A percentile compares a stretch with the other conserved stretches of the same genome.
Conservation (phyloP, 2,329 filamentous ascomycete species). For the Epichloe hybrida region DNA sequence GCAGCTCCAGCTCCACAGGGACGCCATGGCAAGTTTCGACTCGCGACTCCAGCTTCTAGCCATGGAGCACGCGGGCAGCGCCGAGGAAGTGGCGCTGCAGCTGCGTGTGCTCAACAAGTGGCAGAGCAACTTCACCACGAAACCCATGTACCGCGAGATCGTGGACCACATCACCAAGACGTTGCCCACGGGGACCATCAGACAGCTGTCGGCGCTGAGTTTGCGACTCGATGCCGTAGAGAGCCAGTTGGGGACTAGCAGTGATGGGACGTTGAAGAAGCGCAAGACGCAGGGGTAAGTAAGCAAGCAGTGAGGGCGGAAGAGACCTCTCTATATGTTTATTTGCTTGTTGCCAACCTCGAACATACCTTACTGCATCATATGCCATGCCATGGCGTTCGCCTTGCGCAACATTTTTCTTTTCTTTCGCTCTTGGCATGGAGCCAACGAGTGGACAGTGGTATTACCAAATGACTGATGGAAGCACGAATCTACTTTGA, state of each 20-base stretch:
- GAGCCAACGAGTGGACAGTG: too few species aligned
- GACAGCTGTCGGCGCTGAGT: slow-evolving; percentile 10
- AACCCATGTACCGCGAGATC: slow-evolving; percentile 26
- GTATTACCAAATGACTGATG: too few species aligned
- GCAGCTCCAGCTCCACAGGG: not conserved
- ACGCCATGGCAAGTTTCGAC: slow-evolving; percentile 1
- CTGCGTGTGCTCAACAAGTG: slow-evolving; percentile 29
- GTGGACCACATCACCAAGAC: slow-evolving; percentile 21
- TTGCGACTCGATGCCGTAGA: slow-evolving; percentile 13
- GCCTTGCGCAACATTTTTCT: too few species aligned
- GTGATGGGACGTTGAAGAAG: not conserved
- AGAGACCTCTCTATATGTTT: too few species aligned
- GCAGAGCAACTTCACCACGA: slow-evolving; percentile 35
- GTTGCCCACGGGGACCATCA: slow-evolving; percentile 10
- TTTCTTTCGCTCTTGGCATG: too few species aligned
- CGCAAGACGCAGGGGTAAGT: not conserved
- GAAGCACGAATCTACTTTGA: too few species aligned
- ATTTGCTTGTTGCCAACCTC: too few species aligned
- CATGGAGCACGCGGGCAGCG: slow-evolving; percentile 2
- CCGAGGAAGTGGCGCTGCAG: slow-evolving; percentile 21
- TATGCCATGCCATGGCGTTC: too few species aligned
- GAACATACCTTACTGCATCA: too few species aligned
- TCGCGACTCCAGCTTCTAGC: not conserved
- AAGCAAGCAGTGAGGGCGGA: too few species aligned
- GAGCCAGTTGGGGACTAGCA: not conserved